Evolutionary conservation across 1,284 basidiomycete genomes (phyloP).

Genomic region (Ustilago bromivora): DNA sequence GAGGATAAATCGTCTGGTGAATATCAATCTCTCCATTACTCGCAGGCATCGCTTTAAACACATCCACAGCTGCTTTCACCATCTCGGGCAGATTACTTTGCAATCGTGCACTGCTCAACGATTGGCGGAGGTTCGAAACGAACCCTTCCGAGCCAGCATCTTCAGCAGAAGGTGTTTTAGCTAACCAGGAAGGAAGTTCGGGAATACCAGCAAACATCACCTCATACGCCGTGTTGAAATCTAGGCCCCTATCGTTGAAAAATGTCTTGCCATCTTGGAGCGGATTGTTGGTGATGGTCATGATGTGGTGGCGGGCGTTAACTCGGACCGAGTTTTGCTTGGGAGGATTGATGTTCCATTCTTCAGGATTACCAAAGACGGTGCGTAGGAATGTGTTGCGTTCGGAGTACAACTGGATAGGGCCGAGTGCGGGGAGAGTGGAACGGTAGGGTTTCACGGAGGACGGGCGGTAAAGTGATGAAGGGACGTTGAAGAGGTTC

Average conservation of each 20-base stretch:
- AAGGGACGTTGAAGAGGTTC: constrained; percentile 37
- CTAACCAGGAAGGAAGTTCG: constrained; percentile 27
- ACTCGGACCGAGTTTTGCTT: constrained; percentile 28
- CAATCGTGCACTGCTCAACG: constrained; percentile 22
- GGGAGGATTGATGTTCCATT: constrained; percentile 27
- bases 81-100: constrained; percentile 34
- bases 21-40: constrained; percentile 31
- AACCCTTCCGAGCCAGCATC: constrained; percentile 36
- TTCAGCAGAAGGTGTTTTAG: constrained; percentile 23
- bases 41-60: constrained; percentile 23
- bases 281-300: constrained; percentile 44
- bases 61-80: constrained; percentile 22
- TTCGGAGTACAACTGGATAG: constrained; percentile 37
- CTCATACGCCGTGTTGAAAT: constrained; percentile 48
- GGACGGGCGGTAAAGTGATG: constrained; percentile 22
- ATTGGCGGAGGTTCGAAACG: constrained; percentile 36
- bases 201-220: constrained; percentile 55
- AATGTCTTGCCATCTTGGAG: constrained; percentile 45
- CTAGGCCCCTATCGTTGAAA: constrained; percentile 47
- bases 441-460: constrained; percentile 32
- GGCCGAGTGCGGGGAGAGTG: constrained; percentile 34
- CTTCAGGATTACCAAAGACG: constrained; percentile 49
- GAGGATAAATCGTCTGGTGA: constrained; percentile 50
- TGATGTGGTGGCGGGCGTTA: constrained; percentile 41
- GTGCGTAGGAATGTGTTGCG: constrained; percentile 46